A percentile compares a stretch with the other conserved stretches of the same genome.
Evolutionary conservation across 805 yeast genomes (phyloP).

Genomic region (Maudiozyma turicensis): DNA sequence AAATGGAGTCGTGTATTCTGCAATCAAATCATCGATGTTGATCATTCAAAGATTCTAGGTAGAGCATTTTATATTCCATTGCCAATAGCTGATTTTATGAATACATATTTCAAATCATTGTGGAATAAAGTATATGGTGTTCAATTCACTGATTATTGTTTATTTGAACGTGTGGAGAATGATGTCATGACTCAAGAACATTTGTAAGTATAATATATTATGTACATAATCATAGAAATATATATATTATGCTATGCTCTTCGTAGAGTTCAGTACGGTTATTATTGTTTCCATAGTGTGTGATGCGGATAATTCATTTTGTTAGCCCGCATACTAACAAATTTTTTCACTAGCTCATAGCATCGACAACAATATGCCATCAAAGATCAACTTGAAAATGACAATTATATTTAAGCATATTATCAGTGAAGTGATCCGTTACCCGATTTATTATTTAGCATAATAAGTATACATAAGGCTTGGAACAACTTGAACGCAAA

Average conservation of each 20-base stretch:
- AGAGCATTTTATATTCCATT: constrained; percentile 46
- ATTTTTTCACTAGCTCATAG: too few relatives aligned
- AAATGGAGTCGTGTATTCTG: constrained; percentile 45
- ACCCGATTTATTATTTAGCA: not conserved
- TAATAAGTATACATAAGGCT: not conserved
- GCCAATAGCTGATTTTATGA: constrained; percentile 22
- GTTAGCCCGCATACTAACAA: too few relatives aligned
- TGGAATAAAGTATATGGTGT: constrained; percentile 26
- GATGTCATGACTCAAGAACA: not conserved
- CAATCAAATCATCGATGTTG: constrained; percentile 42
- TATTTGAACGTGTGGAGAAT: constrained; percentile 24
- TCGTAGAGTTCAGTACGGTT: too few relatives aligned
- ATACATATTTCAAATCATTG: constrained; percentile 6
- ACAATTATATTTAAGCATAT: too few relatives aligned
- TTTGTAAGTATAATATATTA: too few relatives aligned
- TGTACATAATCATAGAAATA: too few relatives aligned
- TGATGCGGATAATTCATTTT: too few relatives aligned
- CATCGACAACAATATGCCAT: too few relatives aligned
- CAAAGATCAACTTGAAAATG: too few relatives aligned
- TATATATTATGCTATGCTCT: not conserved
- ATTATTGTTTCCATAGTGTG: too few relatives aligned
- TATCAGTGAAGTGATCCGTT: too few relatives aligned
- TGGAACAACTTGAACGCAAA: not conserved
- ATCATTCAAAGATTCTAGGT: constrained; percentile 43
- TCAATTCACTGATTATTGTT: constrained; percentile 43